A percentile compares a stretch with the other conserved stretches of the same genome.
phyloP scores from a whole-genome alignment of 257 asterid species.

The Solanum sparsipilum region DNA sequence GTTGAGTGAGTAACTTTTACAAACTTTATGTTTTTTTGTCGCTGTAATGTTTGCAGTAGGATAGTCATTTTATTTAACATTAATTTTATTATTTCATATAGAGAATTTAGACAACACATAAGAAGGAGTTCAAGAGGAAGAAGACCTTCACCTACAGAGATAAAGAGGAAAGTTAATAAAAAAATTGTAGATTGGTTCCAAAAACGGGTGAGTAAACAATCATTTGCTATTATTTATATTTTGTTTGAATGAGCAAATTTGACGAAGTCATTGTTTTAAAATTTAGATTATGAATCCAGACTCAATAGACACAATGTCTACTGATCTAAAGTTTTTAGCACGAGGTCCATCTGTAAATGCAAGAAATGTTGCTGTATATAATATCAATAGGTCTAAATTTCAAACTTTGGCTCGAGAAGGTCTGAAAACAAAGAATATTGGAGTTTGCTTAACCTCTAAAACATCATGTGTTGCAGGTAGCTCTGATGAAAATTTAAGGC shows the following conservation, averaged over 20 bases:
- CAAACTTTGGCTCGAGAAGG: neutral
- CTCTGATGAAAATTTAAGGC: neutral
- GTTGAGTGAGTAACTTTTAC: neutral
- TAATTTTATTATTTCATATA: too few species aligned
- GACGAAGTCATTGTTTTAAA: neutral
- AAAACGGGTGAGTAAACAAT: neutral
- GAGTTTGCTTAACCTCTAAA: neutral
- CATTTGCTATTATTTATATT: neutral
- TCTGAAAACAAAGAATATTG: neutral
- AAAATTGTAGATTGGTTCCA: neutral
- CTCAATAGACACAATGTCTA: neutral
- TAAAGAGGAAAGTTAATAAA: neutral
- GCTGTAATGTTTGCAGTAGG: neutral
- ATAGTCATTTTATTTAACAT: too few species aligned
- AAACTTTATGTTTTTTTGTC: neutral
- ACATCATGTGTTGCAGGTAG: neutral
- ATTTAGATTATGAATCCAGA: neutral
- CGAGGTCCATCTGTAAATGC: neutral
- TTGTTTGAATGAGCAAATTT: neutral
- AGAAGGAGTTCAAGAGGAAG: neutral
- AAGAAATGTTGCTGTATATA: neutral
- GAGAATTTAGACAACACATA: neutral
- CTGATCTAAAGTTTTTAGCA: neutral
- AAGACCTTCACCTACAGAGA: neutral
- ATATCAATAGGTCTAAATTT: neutral